These are phyloP conservation scores for Histomonas meleagridis DNA, from an alignment of 208 protist species.

Conservation along the genomic window DNA sequence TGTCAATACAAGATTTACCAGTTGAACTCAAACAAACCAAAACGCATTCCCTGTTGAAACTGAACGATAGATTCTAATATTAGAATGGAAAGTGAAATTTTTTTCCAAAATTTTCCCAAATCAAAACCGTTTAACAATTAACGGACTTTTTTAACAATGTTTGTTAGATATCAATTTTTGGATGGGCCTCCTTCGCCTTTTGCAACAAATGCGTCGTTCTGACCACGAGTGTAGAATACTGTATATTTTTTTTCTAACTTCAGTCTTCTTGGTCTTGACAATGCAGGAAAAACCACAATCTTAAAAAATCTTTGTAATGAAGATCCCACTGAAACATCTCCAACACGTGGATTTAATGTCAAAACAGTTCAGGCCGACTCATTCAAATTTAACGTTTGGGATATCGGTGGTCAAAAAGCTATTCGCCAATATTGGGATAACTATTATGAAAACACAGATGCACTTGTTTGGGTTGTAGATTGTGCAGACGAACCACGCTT, in stretches of 20 bases:
- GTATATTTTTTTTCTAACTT: neutral
- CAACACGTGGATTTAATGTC: conserved; percentile 90
- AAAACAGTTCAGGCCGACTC: conserved; percentile 70
- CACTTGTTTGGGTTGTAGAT: conserved; percentile 51
- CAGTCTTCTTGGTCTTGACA: conserved; percentile 79
- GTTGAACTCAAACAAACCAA: too few relatives aligned
- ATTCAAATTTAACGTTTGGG: conserved; percentile 86
- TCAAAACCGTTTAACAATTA: too few relatives aligned
- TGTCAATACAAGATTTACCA: too few relatives aligned
- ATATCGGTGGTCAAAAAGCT: conserved; percentile 78
- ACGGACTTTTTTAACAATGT: too few relatives aligned
- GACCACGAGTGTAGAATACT: conserved; percentile 42
- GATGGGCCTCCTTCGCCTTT: conserved; percentile 70
- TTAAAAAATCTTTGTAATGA: conserved; percentile 75
- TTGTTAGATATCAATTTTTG: too few relatives aligned
- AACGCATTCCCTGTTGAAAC: too few relatives aligned
- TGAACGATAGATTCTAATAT: too few relatives aligned
- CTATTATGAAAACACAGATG: conserved; percentile 79
- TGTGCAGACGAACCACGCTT: conserved; percentile 62
- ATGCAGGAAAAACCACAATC: conserved; percentile 80
- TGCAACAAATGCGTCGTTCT: conserved; percentile 64
- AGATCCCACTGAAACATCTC: conserved; percentile 70
- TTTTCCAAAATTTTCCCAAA: too few relatives aligned
- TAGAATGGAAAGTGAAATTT: too few relatives aligned
- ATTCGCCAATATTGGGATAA: conserved; percentile 85